These are phyloP conservation scores for Friedmanniomyces simplex DNA, from an alignment of 495 filamentous ascomycete species.

Conservation along the genomic window DNA sequence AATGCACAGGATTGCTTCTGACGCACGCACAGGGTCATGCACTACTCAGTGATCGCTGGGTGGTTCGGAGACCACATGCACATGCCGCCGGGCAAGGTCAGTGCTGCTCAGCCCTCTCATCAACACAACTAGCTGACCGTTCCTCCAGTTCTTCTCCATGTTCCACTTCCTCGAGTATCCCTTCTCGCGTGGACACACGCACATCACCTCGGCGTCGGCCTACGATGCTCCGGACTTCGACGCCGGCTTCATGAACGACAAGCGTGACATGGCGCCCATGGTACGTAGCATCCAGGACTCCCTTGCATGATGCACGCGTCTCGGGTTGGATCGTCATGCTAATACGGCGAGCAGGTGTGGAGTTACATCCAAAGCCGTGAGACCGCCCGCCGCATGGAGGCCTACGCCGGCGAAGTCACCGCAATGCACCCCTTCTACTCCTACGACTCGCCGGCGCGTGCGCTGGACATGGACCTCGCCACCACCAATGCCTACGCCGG, in stretches of 20 bases:
- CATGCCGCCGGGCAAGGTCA: slow-evolving; percentile 37
- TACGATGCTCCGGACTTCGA: slow-evolving; percentile 73
- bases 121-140: background rate
- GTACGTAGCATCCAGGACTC: background rate
- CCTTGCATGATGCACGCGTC: too few species aligned
- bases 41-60: slow-evolving; percentile 38
- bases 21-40: slow-evolving; percentile 47
- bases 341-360: slow-evolving; percentile 47
- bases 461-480: slow-evolving; percentile 61
- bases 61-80: slow-evolving; percentile 33
- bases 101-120: background rate
- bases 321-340: too few species aligned
- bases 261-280: slow-evolving; percentile 70
- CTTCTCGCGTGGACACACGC: slow-evolving; percentile 50
- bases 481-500: slow-evolving; percentile 68
- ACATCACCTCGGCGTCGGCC: slow-evolving; percentile 60
- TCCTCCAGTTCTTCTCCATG: slow-evolving; percentile 73
- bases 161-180: slow-evolving; percentile 81
- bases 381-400: slow-evolving; percentile 65
- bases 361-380: slow-evolving; percentile 79
- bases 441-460: slow-evolving; percentile 55
- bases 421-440: slow-evolving; percentile 53
- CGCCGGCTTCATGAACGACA: slow-evolving; percentile 66
- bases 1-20: background rate
- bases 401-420: slow-evolving; percentile 69